Conservation (phyloP, 768 basidiomycete species). For the Terana coerulea region DNA sequence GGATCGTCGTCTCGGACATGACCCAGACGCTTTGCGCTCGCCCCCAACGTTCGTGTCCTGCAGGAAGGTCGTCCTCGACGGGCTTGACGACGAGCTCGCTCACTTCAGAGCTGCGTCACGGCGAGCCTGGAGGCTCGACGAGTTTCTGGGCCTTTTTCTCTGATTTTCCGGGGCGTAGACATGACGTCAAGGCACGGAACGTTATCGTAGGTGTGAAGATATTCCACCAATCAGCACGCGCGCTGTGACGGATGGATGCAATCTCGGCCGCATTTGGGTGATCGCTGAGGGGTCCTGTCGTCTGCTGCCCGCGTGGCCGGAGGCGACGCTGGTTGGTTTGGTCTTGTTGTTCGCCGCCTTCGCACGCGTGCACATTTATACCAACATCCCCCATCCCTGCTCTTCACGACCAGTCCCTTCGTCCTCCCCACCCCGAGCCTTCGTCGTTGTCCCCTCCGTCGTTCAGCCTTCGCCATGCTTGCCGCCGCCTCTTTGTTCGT, state of each 20-base stretch:
- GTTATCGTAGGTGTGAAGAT: background rate
- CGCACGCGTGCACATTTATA: constrained; percentile 6
- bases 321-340: no score
- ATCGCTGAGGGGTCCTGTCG: background rate
- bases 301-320: background rate
- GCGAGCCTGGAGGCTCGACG: background rate
- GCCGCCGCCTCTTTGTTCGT: constrained; percentile 14
- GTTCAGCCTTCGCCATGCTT: constrained; percentile 15
- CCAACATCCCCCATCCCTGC: constrained; percentile 13
- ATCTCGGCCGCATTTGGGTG: background rate
- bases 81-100: background rate
- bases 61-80: background rate
- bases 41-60: background rate
- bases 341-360: background rate
- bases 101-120: background rate
- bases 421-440: constrained; percentile 10
- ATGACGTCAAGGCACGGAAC: background rate
- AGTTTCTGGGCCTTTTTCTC: background rate
- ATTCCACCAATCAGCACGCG: background rate
- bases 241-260: background rate
- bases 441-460: constrained; percentile 7
- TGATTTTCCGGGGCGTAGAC: background rate
- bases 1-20: background rate
- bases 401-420: constrained; percentile 17
- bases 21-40: background rate